These are phyloP conservation scores for Fragaria ananassa DNA, from an alignment of 306 rosid genomes.

Conservation along the genomic window DNA sequence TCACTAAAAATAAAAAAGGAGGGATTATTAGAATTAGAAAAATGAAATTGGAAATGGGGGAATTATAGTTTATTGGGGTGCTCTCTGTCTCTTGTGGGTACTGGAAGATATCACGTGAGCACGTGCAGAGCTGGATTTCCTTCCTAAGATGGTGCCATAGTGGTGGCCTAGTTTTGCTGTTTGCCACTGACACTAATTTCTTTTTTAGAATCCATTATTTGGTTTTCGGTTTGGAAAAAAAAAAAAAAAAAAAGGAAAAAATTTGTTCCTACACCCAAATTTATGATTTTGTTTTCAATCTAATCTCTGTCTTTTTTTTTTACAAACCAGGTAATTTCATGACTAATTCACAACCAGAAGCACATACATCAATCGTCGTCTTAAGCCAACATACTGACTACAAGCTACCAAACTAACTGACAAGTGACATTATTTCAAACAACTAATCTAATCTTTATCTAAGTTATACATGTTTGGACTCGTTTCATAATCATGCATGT, in stretches of 20 bases:
- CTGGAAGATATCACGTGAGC: constrained; percentile 47
- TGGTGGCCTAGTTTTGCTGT: constrained; percentile 11
- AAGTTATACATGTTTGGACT: no score
- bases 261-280: not conserved
- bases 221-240: not conserved
- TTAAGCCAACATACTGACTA: rapidly evolving
- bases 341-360: no score
- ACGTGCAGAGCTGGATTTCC: constrained; percentile 21
- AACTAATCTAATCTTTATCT: no score
- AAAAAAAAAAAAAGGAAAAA: no score
- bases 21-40: not conserved
- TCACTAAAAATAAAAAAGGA: constrained; percentile 1
- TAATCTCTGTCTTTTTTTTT: no score
- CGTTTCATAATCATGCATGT: no score
- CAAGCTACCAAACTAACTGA: no score
- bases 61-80: constrained; percentile 2
- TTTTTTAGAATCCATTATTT: not conserved
- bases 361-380: no score
- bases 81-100: not conserved
- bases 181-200: not conserved
- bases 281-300: not conserved
- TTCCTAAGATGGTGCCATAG: not conserved
- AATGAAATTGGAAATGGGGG: not conserved
- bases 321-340: no score
- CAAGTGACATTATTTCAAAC: no score